A percentile compares a stretch with the other conserved stretches of the same genome.
Evolutionary conservation across 163 green algal species (phyloP).

Genomic region (Prototheca wickerhamii): DNA sequence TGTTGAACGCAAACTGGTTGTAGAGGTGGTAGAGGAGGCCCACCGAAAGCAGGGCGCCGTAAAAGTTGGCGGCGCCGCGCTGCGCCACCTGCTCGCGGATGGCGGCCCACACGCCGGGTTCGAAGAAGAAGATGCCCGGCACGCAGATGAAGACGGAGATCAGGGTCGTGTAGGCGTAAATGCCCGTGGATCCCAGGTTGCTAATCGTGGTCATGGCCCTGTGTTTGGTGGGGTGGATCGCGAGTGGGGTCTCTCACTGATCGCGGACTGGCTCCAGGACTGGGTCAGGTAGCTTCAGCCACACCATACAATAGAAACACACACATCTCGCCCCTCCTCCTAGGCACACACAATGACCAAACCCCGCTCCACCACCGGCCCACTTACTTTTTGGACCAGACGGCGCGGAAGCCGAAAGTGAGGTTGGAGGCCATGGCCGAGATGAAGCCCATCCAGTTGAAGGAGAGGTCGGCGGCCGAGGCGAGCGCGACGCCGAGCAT

Average conservation of each 20-base stretch:
- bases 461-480: constrained; percentile 89
- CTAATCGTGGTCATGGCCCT: constrained; percentile 84
- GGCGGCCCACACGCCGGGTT: constrained; percentile 36
- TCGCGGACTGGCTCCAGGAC: no score
- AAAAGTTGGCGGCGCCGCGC: constrained; percentile 59
- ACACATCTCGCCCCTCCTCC: not conserved
- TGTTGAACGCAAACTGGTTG: constrained; percentile 99
- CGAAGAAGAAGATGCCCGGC: constrained; percentile 71
- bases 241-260: not conserved
- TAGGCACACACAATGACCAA: not conserved
- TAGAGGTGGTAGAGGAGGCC: constrained; percentile 98
- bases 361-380: no score
- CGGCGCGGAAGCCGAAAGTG: constrained; percentile 86
- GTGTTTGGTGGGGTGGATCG: not conserved
- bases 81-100: constrained; percentile 26
- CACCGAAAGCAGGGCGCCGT: constrained; percentile 71
- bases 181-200: constrained; percentile 78
- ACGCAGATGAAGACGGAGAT: constrained; percentile 89
- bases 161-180: constrained; percentile 97
- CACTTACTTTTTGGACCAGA: constrained; percentile 80
- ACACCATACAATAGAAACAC: not conserved
- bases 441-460: constrained; percentile 96
- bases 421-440: constrained; percentile 85
- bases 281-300: not conserved
- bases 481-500: constrained; percentile 90